Conservation (phyloP, 2,329 filamentous ascomycete genomes). For the Microsporum ferrugineum region DNA sequence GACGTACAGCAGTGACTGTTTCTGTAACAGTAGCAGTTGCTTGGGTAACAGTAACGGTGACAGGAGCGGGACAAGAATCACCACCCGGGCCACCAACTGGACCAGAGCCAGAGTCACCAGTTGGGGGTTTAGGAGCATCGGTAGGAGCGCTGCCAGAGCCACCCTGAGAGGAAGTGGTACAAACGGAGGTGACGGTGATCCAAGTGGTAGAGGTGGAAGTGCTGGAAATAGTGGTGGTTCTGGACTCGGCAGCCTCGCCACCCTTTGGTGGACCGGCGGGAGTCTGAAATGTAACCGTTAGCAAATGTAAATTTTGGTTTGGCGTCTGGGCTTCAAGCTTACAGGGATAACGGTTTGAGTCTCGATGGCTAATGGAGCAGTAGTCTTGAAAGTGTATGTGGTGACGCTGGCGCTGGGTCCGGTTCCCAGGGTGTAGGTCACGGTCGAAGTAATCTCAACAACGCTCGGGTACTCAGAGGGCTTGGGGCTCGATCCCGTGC, state of each 20-base stretch:
- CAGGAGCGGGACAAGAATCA: neutral
- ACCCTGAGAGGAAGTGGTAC: slow-evolving; percentile 14
- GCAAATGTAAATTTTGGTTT: too few species aligned
- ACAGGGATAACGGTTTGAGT: neutral
- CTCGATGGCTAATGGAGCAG: neutral
- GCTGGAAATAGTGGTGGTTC: slow-evolving; percentile 21
- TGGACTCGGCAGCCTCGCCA: slow-evolving; percentile 4
- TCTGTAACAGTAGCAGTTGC: slow-evolving; percentile 19
- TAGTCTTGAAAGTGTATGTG: slow-evolving; percentile 29
- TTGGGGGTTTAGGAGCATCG: neutral
- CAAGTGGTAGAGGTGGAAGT: slow-evolving; percentile 24
- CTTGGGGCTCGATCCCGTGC: slow-evolving; percentile 1
- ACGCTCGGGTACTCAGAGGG: slow-evolving; percentile 12
- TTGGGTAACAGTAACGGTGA: slow-evolving; percentile 21
- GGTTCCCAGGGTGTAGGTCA: slow-evolving; percentile 32
- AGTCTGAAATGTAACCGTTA: neutral
- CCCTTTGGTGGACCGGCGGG: neutral
- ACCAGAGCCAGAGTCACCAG: neutral
- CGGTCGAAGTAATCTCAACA: slow-evolving; percentile 15
- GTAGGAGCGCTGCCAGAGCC: neutral
- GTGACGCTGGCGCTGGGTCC: slow-evolving; percentile 22
- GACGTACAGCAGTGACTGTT: slow-evolving; percentile 1
- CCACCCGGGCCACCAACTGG: neutral
- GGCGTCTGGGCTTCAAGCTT: neutral
- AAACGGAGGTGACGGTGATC: slow-evolving; percentile 11